phyloP scores from a whole-genome alignment of 257 asterid species.

The Rehmannia glutinosa region DNA sequence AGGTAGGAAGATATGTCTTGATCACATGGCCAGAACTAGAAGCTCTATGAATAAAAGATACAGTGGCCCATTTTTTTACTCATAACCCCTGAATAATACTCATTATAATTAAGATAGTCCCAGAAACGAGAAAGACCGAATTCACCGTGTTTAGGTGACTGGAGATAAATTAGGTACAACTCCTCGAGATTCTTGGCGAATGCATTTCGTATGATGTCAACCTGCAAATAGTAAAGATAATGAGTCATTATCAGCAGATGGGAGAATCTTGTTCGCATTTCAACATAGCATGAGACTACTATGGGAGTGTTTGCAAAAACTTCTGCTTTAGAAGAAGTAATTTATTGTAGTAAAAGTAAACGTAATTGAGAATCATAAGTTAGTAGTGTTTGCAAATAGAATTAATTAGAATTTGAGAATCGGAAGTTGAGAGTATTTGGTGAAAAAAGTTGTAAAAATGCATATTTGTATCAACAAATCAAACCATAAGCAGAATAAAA shows the following conservation, averaged over 20 bases:
- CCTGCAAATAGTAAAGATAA: slow-evolving; percentile 41
- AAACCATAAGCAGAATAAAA: too few relatives aligned
- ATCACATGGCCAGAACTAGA: too few relatives aligned
- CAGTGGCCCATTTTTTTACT: slow-evolving; percentile 34
- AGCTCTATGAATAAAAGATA: slow-evolving; percentile 31
- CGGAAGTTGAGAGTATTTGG: too few relatives aligned
- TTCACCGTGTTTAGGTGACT: slow-evolving; percentile 70
- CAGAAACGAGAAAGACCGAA: slow-evolving; percentile 68
- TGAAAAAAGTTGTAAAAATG: too few relatives aligned
- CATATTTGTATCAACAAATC: too few relatives aligned
- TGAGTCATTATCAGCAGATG: slow-evolving; percentile 3
- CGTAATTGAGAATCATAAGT: too few relatives aligned
- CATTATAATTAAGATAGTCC: slow-evolving; percentile 75
- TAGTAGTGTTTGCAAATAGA: too few relatives aligned
- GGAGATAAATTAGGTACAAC: slow-evolving; percentile 51
- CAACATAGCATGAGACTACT: too few relatives aligned
- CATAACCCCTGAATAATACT: slow-evolving; percentile 52
- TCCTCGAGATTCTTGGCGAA: slow-evolving; percentile 59
- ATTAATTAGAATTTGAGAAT: too few relatives aligned
- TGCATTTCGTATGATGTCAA: slow-evolving; percentile 50
- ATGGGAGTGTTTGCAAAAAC: too few relatives aligned
- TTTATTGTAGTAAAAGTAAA: too few relatives aligned
- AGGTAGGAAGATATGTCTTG: background rate
- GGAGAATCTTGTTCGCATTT: slow-evolving; percentile 1
- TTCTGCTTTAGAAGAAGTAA: too few relatives aligned